These are phyloP conservation scores for Backusella psychrophila DNA, from an alignment of 192 early-diverging fungal genomes.

Conservation along the genomic window DNA sequence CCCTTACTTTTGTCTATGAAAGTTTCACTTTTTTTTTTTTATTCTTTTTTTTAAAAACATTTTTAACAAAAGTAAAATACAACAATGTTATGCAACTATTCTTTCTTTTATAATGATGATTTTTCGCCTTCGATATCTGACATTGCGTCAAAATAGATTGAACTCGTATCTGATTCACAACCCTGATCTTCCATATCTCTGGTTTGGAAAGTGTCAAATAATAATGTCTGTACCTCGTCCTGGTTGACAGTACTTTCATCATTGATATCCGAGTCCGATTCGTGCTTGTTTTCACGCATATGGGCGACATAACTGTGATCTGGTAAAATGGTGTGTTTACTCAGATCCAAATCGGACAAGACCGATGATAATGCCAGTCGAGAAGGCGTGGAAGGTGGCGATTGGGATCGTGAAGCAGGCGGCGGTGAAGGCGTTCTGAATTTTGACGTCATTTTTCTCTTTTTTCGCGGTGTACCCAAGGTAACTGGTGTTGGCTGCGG, in stretches of 20 bases:
- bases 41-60: background rate
- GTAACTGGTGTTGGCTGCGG: background rate
- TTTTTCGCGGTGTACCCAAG: background rate
- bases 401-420: background rate
- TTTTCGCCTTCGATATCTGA: background rate
- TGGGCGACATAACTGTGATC: constrained; percentile 1
- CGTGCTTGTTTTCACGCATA: background rate
- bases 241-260: background rate
- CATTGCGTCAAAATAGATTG: background rate
- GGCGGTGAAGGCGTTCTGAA: background rate
- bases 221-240: background rate
- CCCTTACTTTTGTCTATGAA: background rate
- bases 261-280: background rate
- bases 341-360: background rate
- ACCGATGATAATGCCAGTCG: no score
- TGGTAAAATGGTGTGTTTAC: constrained; percentile 3
- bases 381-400: background rate
- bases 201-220: background rate
- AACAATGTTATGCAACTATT: background rate
- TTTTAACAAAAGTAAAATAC: constrained; percentile 6
- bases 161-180: background rate
- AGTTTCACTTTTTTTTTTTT: background rate
- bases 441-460: background rate
- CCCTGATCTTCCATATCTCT: background rate
- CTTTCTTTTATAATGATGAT: background rate